A percentile compares a stretch with the other conserved stretches of the same genome.
Evolutionary conservation across 441 rosid species (phyloP).

Genomic region (Populus hybrid): DNA sequence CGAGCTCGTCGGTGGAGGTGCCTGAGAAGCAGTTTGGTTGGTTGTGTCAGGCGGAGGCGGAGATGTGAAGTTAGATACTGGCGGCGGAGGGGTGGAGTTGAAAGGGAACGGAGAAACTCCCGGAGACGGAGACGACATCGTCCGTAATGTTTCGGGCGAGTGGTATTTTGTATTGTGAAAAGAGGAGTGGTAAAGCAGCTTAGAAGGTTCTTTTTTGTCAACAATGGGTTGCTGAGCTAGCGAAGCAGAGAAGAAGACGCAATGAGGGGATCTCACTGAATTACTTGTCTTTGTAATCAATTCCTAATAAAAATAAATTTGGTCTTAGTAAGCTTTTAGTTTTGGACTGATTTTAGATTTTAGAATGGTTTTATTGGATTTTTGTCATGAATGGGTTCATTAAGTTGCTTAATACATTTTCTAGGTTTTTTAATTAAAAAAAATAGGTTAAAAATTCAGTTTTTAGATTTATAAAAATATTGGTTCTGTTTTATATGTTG

Average conservation of each 20-base stretch:
- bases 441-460: no score
- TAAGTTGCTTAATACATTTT: no score
- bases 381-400: no score
- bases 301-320: no score
- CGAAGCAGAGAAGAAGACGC: neutral
- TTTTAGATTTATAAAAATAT: no score
- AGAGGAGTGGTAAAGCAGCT: neutral
- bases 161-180: neutral
- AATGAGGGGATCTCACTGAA: neutral
- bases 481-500: no score
- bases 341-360: no score
- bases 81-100: constrained; percentile 27
- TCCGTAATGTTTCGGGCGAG: neutral
- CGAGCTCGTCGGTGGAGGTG: constrained; percentile 18
- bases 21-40: constrained; percentile 26
- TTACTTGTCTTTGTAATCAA: neutral
- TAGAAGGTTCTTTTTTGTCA: neutral
- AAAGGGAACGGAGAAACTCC: constrained; percentile 1
- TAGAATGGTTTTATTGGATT: no score
- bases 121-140: constrained; percentile 13
- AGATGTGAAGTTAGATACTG: constrained; percentile 12
- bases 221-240: no score
- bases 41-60: constrained; percentile 17
- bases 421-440: no score
- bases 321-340: no score